Evolutionary conservation across 2,329 filamentous ascomycete species (phyloP), one percentile per base, ranked within the genome.

Genomic region (Colletotrichum orbiculare): DNA sequence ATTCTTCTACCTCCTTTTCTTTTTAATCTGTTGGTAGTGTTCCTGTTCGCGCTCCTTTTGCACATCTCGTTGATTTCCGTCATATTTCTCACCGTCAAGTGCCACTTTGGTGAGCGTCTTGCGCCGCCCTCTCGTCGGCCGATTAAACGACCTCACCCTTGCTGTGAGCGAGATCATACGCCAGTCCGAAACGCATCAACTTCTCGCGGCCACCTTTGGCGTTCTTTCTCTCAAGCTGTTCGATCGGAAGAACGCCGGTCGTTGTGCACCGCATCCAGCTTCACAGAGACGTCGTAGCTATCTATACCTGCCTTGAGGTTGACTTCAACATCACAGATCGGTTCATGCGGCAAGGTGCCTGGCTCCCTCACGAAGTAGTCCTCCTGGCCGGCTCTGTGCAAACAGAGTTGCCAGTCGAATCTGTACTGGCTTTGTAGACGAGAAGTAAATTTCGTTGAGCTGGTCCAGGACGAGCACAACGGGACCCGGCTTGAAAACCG

Each of bases 241-340:
- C 89, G 13, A 91, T 85, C 0, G 80, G 78, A 34, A 80, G 59
- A 1, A 78, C 82, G 17, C 1, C 80, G 76, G 8, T 83, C 78
- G 34, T 82, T 74, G n/a, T 90, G 86, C 15, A 83, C 84, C 2
- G 91, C 91, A 8, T 89, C 88, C 63, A 96, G 85, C 73, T 92
- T 93, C 75, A 95, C 85, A 25, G 93, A 82, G 5, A 96, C 87
- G 7, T 87, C 87, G 76, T 96, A 96, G 47, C 85, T 17, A 17
- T 17, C 17, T 17, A 17, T 87, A 10, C 93, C 93, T 0, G 90
- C 85, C 17, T 92, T 88, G 34, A 96, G 86, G 41, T 89, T 83
- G 8, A 96, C 82, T 74, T 96, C 93, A 1, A 91, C 89, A 54
- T 90, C 43, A 94, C 89, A 1, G 90, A 92, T 7, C 93, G 88